phyloP scores from a whole-genome alignment of 495 filamentous ascomycete species.

The Penicillium alfredii region DNA sequence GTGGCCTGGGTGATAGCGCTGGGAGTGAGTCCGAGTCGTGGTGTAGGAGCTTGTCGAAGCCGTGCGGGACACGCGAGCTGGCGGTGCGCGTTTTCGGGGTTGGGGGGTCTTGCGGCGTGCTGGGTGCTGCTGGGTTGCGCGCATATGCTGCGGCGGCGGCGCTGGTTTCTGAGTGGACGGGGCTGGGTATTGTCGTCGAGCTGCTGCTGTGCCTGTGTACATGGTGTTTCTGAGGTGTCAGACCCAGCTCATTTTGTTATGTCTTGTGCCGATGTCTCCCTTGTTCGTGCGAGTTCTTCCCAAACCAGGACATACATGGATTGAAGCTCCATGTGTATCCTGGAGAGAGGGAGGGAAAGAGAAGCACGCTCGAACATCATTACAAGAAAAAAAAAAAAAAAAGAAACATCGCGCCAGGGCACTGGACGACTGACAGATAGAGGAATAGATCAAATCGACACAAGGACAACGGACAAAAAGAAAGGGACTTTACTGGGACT shows the following conservation, averaged over 20 bases:
- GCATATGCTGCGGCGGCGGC: constrained; percentile 8
- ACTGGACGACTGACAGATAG: constrained; percentile 18
- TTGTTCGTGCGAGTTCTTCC: too few relatives aligned
- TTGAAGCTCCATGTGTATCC: too few relatives aligned
- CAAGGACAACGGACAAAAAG: constrained; percentile 14
- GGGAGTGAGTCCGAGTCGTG: constrained; percentile 30
- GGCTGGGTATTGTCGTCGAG: constrained; percentile 30
- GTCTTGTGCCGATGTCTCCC: background rate
- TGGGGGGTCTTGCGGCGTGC: constrained; percentile 3
- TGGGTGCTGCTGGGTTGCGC: constrained; percentile 8
- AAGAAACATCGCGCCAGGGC: constrained; percentile 10
- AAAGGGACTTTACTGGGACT: constrained; percentile 37
- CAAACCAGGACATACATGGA: too few relatives aligned
- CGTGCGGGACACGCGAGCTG: constrained; percentile 29
- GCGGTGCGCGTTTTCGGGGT: constrained; percentile 1
- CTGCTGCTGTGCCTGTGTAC: constrained; percentile 33
- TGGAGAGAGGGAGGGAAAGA: background rate
- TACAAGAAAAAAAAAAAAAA: background rate
- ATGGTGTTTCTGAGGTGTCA: too few relatives aligned
- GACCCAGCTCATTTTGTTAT: too few relatives aligned
- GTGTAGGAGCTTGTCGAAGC: constrained; percentile 40
- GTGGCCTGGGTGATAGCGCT: constrained; percentile 15
- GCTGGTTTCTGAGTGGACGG: constrained; percentile 31
- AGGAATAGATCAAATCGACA: constrained; percentile 13
- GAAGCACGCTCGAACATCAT: too few relatives aligned